Evolutionary conservation across 495 filamentous ascomycete genomes (phyloP).

Genomic region (Aspergillus steynii): DNA sequence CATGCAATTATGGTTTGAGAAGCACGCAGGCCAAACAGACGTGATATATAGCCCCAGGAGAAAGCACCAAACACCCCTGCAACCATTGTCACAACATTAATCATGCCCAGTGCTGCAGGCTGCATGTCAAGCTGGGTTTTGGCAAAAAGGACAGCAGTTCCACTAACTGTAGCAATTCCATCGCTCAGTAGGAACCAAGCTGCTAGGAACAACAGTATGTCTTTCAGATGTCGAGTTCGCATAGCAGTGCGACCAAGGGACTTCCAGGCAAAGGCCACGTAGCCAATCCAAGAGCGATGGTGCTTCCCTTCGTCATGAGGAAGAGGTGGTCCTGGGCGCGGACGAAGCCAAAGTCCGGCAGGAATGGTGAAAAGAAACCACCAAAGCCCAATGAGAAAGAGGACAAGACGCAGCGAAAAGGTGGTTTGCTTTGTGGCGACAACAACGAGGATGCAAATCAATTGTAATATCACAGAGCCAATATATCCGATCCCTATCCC

Average conservation of each 20-base stretch:
- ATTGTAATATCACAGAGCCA: slow-evolving; percentile 77
- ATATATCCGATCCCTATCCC: slow-evolving; percentile 91
- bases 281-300: slow-evolving; percentile 53
- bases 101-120: slow-evolving; percentile 83
- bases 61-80: slow-evolving; percentile 86
- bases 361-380: slow-evolving; percentile 93
- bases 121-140: slow-evolving; percentile 93
- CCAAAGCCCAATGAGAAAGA: slow-evolving; percentile 90
- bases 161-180: slow-evolving; percentile 90
- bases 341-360: slow-evolving; percentile 84
- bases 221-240: slow-evolving; percentile 76
- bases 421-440: slow-evolving; percentile 69
- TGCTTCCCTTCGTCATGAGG: slow-evolving; percentile 37
- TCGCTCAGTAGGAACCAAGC: slow-evolving; percentile 96
- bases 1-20: slow-evolving; percentile 89
- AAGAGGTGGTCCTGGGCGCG: slow-evolving; percentile 85
- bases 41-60: slow-evolving; percentile 78
- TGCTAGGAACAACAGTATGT: slow-evolving; percentile 82
- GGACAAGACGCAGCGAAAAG: slow-evolving; percentile 75
- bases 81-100: slow-evolving; percentile 85
- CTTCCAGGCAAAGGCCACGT: slow-evolving; percentile 80
- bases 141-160: slow-evolving; percentile 91
- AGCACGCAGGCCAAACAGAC: slow-evolving; percentile 61
- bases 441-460: slow-evolving; percentile 71
- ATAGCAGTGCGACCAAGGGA: slow-evolving; percentile 77